These are phyloP conservation scores for Tuctoria greenei DNA, from an alignment of 176 grass and related monocot species.

Conservation along the genomic window DNA sequence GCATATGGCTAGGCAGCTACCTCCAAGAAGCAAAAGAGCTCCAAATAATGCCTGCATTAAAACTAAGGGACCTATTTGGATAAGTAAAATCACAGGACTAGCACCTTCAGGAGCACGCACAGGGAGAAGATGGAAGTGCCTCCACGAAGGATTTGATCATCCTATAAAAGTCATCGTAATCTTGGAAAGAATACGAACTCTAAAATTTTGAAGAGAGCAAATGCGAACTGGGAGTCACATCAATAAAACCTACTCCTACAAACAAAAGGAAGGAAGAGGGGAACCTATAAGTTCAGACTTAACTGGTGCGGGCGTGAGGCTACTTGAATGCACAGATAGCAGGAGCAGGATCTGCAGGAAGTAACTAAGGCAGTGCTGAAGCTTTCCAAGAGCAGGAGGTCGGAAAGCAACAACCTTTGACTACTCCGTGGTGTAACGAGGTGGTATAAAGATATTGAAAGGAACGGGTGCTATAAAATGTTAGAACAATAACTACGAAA, in stretches of 20 bases:
- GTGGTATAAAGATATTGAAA: slow-evolving; percentile 58
- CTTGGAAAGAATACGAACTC: slow-evolving; percentile 16
- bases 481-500: slow-evolving; percentile 38
- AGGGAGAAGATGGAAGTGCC: slow-evolving; percentile 14
- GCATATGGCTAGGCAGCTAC: slow-evolving; percentile 22
- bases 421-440: slow-evolving; percentile 43
- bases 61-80: slow-evolving; percentile 20
- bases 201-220: slow-evolving; percentile 3
- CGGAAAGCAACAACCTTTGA: slow-evolving; percentile 68
- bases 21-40: slow-evolving; percentile 32
- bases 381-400: slow-evolving; percentile 41
- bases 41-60: slow-evolving; percentile 15
- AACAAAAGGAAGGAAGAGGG: slow-evolving; percentile 7
- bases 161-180: slow-evolving; percentile 2
- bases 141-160: slow-evolving; percentile 13
- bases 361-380: slow-evolving; percentile 50
- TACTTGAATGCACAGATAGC: slow-evolving; percentile 51
- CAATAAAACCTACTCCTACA: slow-evolving; percentile 11
- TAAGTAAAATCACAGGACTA: slow-evolving; percentile 22
- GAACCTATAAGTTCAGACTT: slow-evolving; percentile 25
- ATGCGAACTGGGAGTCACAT: slow-evolving; percentile 24
- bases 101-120: slow-evolving; percentile 7
- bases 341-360: slow-evolving; percentile 48
- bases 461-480: slow-evolving; percentile 41
- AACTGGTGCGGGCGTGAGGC: slow-evolving; percentile 27